Evolutionary conservation across 1,139 yeast species (phyloP), one percentile per base, ranked within the genome.

Genomic region (Taphrina deformans): DNA sequence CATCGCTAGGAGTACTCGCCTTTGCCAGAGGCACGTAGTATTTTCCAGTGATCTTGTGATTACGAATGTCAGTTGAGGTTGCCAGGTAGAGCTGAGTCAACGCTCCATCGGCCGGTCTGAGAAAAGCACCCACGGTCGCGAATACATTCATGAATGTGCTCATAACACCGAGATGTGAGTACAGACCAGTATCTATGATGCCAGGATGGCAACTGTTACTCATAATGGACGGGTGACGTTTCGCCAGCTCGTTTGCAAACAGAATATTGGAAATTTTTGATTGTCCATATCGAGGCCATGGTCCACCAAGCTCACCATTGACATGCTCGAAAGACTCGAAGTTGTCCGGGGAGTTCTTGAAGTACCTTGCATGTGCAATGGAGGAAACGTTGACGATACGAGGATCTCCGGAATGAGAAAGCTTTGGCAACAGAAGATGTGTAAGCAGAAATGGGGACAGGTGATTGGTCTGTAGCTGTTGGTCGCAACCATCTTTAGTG

Each of bases 391-490:
- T 85, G 1, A 91, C 79, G 29, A 90, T 80, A 68, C 96, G 45
- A 3, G 62, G 38, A 18, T 33, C 62, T 9, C 12, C 23, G 2
- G 62, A 27, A 3, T 18, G 24, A 6, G 48, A 3, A 70, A 89
- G 74, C 58, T 84, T 70, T 0, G 87, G 86, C 7, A 89, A 69
- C 40, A 90, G 74, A 67, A 83, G 78, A 66, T 87, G 82, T 0
- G 95, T 85, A 44, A 90, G 78, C 26, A 89, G 76, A 69, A 87
- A 88, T 55, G 91, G 96, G 0, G 95, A 82, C 6, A 90, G 77
- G 72, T 86, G 89, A 73, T 89, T 89, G 1, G 93, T 86, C 72
- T 89, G 96, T 67, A 88, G 76, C 73, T 89, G 96, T 29, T 88
- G 41, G 31, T 70, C 71, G 51, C 51, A 67, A 31, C 71, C 71